These are phyloP conservation scores for Eucalyptus virginea DNA, from an alignment of 345 rosid genomes.

Conservation along the genomic window DNA sequence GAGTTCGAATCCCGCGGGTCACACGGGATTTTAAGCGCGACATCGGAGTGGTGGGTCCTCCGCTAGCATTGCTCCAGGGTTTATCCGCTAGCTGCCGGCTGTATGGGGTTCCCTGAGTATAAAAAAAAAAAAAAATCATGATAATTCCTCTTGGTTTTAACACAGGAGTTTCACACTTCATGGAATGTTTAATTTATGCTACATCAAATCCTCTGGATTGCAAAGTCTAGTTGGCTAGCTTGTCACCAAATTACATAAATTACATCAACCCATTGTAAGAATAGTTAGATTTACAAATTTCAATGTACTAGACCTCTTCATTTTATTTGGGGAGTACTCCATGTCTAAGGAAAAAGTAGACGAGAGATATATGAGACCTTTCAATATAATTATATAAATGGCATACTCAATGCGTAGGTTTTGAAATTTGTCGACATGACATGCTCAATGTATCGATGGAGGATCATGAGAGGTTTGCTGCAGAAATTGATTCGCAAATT, in stretches of 20 bases:
- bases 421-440: neutral
- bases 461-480: neutral
- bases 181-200: neutral
- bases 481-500: neutral
- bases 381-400: neutral
- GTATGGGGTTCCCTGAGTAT: too few species aligned
- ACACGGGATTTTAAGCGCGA: too few species aligned
- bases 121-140: too few species aligned
- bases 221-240: neutral
- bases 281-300: too few species aligned
- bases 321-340: neutral
- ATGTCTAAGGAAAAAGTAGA: neutral
- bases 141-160: neutral
- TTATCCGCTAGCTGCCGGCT: too few species aligned
- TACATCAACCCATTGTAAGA: neutral
- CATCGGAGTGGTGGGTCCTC: too few species aligned
- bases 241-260: neutral
- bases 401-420: neutral
- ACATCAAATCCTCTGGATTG: neutral
- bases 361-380: neutral
- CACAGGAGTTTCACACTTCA: neutral
- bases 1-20: too few species aligned
- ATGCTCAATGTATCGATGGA: neutral
- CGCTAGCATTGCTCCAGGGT: too few species aligned
- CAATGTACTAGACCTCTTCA: neutral